These are phyloP conservation scores for Mucor indicus DNA, from an alignment of 371 early-diverging fungal genomes.

Conservation along the genomic window DNA sequence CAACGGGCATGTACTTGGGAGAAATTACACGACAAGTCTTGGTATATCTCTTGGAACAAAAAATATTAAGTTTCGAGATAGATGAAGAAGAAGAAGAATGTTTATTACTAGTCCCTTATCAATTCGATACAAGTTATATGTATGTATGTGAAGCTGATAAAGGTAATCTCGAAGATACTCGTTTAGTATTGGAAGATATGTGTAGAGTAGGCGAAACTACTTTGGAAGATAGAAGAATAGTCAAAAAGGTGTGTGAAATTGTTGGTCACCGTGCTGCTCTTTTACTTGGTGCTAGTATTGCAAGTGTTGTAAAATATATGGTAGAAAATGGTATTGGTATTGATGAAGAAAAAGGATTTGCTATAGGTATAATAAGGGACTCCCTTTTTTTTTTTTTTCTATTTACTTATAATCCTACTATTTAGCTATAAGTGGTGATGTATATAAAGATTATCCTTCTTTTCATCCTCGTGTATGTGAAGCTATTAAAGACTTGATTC, in stretches of 20 bases:
- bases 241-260: slow-evolving; percentile 39
- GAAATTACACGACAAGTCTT: slow-evolving; percentile 82
- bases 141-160: slow-evolving; percentile 48
- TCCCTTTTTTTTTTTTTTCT: too few relatives aligned
- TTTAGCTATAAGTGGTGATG: slow-evolving; percentile 48
- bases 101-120: slow-evolving; percentile 52
- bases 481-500: slow-evolving; percentile 35
- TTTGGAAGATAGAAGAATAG: slow-evolving; percentile 38
- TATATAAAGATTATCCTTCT: slow-evolving; percentile 46
- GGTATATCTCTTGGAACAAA: slow-evolving; percentile 69
- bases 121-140: slow-evolving; percentile 84
- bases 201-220: slow-evolving; percentile 32
- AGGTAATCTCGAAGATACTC: slow-evolving; percentile 32
- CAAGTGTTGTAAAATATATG: slow-evolving; percentile 40
- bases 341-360: slow-evolving; percentile 28
- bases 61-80: slow-evolving; percentile 60
- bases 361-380: too few relatives aligned
- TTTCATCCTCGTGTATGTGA: slow-evolving; percentile 47
- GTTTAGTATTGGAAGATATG: slow-evolving; percentile 46
- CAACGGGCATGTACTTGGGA: slow-evolving; percentile 91
- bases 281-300: slow-evolving; percentile 39
- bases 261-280: slow-evolving; percentile 42
- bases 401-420: too few relatives aligned
- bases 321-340: slow-evolving; percentile 30
- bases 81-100: slow-evolving; percentile 31